Evolutionary conservation across 2,329 filamentous ascomycete species (phyloP).

Genomic region (Aspergillus sp.): DNA sequence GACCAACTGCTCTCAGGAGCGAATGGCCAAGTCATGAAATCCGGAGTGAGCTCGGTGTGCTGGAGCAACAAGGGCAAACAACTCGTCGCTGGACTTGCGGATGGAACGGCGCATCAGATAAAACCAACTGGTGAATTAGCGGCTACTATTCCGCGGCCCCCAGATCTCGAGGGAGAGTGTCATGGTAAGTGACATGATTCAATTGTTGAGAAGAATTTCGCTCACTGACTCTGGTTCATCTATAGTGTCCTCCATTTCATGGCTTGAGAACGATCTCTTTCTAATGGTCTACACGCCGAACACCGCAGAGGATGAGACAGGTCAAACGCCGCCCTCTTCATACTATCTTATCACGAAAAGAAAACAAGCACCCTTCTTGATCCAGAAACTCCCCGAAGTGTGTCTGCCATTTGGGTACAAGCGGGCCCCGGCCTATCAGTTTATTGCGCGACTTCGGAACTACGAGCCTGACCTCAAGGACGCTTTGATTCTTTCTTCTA

Average conservation of each 20-base stretch:
- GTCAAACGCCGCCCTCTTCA: constrained; percentile 59
- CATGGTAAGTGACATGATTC: constrained; percentile 58
- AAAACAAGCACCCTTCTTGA: constrained; percentile 62
- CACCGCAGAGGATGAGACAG: constrained; percentile 53
- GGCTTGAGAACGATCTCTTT: constrained; percentile 87
- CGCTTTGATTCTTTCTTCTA: constrained; percentile 77
- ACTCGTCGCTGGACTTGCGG: constrained; percentile 76
- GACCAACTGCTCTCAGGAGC: constrained; percentile 57
- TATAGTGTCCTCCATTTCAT: constrained; percentile 72
- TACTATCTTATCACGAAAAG: constrained; percentile 78
- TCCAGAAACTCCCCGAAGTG: constrained; percentile 73
- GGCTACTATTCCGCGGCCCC: constrained; percentile 75
- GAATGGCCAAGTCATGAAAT: constrained; percentile 66
- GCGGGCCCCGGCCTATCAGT: constrained; percentile 70
- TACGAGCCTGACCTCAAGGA: constrained; percentile 81
- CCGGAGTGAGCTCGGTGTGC: constrained; percentile 75
- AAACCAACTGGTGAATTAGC: constrained; percentile 76
- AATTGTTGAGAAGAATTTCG: not conserved
- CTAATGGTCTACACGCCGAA: constrained; percentile 73
- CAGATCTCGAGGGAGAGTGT: constrained; percentile 61
- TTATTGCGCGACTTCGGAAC: constrained; percentile 71
- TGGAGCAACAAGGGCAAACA: constrained; percentile 97
- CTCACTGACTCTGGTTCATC: constrained; percentile 7
- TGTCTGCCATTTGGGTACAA: constrained; percentile 69
- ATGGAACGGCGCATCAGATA: constrained; percentile 81